Conservation (phyloP, 345 rosid species). For the Eucalyptus marginata region DNA sequence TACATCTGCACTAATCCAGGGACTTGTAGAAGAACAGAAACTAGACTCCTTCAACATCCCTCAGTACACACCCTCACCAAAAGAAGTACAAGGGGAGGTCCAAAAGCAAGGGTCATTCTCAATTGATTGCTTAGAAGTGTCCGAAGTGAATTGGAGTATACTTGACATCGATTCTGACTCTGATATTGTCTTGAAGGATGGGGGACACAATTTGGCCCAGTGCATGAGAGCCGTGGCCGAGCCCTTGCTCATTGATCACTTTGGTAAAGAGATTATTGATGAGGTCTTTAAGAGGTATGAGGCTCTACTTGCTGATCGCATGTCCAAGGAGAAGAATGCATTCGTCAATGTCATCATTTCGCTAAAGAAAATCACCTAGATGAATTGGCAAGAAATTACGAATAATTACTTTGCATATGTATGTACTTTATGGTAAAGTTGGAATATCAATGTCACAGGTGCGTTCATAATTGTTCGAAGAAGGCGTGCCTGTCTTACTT, state of each 20-base stretch:
- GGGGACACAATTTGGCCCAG: background rate
- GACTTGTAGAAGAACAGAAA: slow-evolving; percentile 22
- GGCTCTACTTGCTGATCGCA: slow-evolving; percentile 10
- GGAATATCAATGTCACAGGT: background rate
- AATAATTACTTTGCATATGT: background rate
- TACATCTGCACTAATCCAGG: slow-evolving; percentile 5
- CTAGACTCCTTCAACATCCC: slow-evolving; percentile 41
- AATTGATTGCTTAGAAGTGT: slow-evolving; percentile 15
- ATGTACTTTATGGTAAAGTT: background rate
- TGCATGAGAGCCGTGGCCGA: background rate
- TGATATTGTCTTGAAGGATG: background rate
- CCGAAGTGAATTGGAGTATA: slow-evolving; percentile 30
- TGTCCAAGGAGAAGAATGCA: slow-evolving; percentile 15
- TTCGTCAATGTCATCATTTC: slow-evolving; percentile 27
- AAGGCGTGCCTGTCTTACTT: background rate
- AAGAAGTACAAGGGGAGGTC: slow-evolving; percentile 21
- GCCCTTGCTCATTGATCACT: background rate
- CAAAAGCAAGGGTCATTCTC: slow-evolving; percentile 26
- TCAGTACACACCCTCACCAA: slow-evolving; percentile 27
- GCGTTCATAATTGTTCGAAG: background rate
- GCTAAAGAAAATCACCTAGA: background rate
- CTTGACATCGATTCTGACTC: background rate
- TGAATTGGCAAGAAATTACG: background rate
- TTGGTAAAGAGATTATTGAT: slow-evolving; percentile 5
- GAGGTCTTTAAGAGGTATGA: slow-evolving; percentile 15